These are phyloP conservation scores for Fusarium sp. DNA, from an alignment of 2,329 filamentous ascomycete species.

Conservation along the genomic window DNA sequence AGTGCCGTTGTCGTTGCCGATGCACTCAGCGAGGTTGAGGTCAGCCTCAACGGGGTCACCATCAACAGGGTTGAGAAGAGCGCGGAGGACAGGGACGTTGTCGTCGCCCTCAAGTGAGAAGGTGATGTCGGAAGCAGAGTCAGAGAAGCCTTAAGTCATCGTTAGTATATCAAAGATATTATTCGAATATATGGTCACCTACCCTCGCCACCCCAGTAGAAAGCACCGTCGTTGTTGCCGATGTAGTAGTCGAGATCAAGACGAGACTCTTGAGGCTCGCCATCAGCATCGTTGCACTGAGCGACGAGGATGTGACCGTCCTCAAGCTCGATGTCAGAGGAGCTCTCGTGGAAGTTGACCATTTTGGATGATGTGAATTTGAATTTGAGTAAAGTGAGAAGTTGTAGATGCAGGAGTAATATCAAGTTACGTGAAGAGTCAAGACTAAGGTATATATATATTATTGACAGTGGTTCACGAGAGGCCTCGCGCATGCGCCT, in stretches of 20 bases:
- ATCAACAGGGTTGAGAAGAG: constrained; percentile 52
- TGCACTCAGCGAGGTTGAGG: constrained; percentile 65
- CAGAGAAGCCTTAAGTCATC: constrained; percentile 51
- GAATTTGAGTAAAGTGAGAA: not conserved
- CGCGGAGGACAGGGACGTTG: constrained; percentile 62
- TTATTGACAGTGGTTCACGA: not conserved
- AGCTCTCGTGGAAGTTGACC: constrained; percentile 58
- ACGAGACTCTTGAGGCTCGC: constrained; percentile 55
- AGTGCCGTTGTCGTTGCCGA: constrained; percentile 61
- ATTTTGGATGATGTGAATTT: constrained; percentile 17
- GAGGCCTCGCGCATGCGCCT: constrained; percentile 29
- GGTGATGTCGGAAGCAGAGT: constrained; percentile 56
- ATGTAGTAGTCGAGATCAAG: constrained; percentile 60
- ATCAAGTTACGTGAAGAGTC: not conserved
- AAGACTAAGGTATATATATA: constrained; percentile 15
- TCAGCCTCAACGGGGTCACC: constrained; percentile 55
- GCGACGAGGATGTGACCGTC: constrained; percentile 60
- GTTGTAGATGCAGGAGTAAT: not conserved
- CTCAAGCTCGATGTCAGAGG: constrained; percentile 57
- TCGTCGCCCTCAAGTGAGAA: constrained; percentile 62
- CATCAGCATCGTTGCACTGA: constrained; percentile 51
- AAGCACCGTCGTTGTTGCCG: constrained; percentile 61
- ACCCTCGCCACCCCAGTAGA: constrained; percentile 55
- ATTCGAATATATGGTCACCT: not conserved
- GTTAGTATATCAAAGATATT: not conserved